Conservation (phyloP, 768 basidiomycete genomes). For the Trametes coccinea region DNA sequence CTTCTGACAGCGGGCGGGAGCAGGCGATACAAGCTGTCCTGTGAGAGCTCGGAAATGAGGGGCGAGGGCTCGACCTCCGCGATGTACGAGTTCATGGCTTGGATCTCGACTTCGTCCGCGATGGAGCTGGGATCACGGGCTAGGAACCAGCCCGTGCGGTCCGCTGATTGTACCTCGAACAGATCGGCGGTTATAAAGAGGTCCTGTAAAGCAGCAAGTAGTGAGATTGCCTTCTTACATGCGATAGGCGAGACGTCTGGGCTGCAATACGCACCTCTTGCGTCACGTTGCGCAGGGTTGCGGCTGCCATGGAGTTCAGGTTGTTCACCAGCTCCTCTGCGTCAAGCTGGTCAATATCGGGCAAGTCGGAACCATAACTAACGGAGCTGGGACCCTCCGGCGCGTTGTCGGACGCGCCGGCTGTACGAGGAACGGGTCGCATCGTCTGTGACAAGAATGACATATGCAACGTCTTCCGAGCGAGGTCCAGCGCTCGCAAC, state of each 20-base stretch:
- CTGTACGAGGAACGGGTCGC: constrained; percentile 44
- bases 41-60: constrained; percentile 66
- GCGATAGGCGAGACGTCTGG: not conserved
- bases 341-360: constrained; percentile 31
- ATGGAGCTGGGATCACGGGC: constrained; percentile 51
- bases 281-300: constrained; percentile 73
- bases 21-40: constrained; percentile 71
- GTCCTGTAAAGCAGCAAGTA: constrained; percentile 48
- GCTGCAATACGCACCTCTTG: constrained; percentile 57
- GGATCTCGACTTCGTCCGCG: constrained; percentile 73
- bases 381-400: not conserved
- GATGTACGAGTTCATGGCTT: constrained; percentile 74
- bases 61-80: constrained; percentile 72
- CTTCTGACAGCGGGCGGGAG: constrained; percentile 76
- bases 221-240: constrained; percentile 8
- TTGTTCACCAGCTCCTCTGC: constrained; percentile 68
- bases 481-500: constrained; percentile 38
- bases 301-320: constrained; percentile 72
- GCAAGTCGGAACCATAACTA: constrained; percentile 27
- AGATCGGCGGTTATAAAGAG: constrained; percentile 76
- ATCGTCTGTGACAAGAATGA: constrained; percentile 57
- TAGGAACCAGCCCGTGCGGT: constrained; percentile 79
- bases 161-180: constrained; percentile 77
- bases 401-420: constrained; percentile 5
- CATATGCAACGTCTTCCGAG: constrained; percentile 41